phyloP scores from a whole-genome alignment of 2,329 filamentous ascomycete genomes.

The Daldinia sp. region DNA sequence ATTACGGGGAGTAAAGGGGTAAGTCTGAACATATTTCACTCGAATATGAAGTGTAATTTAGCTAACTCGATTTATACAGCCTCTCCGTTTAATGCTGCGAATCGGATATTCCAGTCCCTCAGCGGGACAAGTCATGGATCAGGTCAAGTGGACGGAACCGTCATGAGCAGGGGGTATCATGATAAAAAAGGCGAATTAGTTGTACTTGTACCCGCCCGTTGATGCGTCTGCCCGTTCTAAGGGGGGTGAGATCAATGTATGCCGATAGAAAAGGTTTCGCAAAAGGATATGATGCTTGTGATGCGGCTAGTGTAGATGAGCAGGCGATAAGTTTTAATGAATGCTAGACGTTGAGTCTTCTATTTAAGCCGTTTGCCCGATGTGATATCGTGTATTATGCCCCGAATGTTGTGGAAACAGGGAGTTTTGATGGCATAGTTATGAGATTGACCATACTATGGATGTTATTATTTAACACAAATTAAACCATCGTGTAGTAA shows the following conservation, averaged over 20 bases:
- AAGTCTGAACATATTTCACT: constrained; percentile 62
- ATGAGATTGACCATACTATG: not conserved
- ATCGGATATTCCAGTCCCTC: constrained; percentile 79
- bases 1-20: constrained; percentile 87
- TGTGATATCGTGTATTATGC: not conserved
- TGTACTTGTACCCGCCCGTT: not conserved
- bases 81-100: constrained; percentile 84
- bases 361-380: not conserved
- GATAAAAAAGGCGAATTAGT: constrained; percentile 29
- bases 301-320: not conserved
- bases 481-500: not conserved
- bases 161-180: constrained; percentile 44
- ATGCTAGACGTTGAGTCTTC: not conserved
- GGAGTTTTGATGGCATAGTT: not conserved
- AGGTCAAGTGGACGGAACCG: constrained; percentile 96
- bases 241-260: not conserved
- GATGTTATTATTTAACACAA: too few relatives aligned
- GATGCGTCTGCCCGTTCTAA: not conserved
- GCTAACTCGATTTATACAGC: constrained; percentile 57
- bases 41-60: too few relatives aligned
- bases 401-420: not conserved
- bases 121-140: constrained; percentile 78
- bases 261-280: not conserved
- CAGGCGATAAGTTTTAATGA: not conserved
- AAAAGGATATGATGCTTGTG: not conserved